Conservation (phyloP, 495 filamentous ascomycete genomes). For the Xylaria intraflava region DNA sequence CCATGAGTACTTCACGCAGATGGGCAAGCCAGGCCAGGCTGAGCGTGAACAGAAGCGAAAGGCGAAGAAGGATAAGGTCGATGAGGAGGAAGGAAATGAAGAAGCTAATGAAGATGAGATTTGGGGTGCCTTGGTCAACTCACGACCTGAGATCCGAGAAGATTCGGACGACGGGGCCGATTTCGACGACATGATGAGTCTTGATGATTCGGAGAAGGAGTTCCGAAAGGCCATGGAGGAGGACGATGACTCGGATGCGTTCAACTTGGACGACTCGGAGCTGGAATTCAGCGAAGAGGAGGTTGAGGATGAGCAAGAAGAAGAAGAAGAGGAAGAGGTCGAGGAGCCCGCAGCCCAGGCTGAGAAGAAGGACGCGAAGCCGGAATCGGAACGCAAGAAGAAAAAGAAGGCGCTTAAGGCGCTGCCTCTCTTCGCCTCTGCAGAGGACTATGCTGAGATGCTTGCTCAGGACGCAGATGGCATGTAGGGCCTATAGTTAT, state of each 20-base stretch:
- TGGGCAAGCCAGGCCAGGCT: slow-evolving; percentile 55
- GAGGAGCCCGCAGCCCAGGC: slow-evolving; percentile 16
- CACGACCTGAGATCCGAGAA: slow-evolving; percentile 68
- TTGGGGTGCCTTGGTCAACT: slow-evolving; percentile 86
- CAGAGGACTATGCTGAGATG: slow-evolving; percentile 88
- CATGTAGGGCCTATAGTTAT: slow-evolving; percentile 16
- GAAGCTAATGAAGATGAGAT: slow-evolving; percentile 69
- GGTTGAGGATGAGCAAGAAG: slow-evolving; percentile 41
- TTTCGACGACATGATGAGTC: slow-evolving; percentile 36
- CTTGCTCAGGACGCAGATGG: slow-evolving; percentile 67
- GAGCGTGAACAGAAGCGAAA: slow-evolving; percentile 51
- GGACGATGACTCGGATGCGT: slow-evolving; percentile 41
- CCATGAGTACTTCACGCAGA: slow-evolving; percentile 85
- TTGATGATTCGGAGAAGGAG: slow-evolving; percentile 42
- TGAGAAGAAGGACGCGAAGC: slow-evolving; percentile 26
- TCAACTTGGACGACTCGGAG: slow-evolving; percentile 31
- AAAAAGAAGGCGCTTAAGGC: slow-evolving; percentile 79
- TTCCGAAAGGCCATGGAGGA: slow-evolving; percentile 49
- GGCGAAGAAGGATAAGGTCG: slow-evolving; percentile 41
- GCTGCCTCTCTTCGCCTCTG: slow-evolving; percentile 85
- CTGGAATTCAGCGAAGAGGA: slow-evolving; percentile 40
- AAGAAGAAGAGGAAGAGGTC: slow-evolving; percentile 25
- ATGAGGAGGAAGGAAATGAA: slow-evolving; percentile 40
- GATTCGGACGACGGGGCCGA: slow-evolving; percentile 50
- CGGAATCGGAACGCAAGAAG: slow-evolving; percentile 41